These are phyloP conservation scores for Penicillium chermesinum DNA, from an alignment of 495 filamentous ascomycete species.

Conservation along the genomic window DNA sequence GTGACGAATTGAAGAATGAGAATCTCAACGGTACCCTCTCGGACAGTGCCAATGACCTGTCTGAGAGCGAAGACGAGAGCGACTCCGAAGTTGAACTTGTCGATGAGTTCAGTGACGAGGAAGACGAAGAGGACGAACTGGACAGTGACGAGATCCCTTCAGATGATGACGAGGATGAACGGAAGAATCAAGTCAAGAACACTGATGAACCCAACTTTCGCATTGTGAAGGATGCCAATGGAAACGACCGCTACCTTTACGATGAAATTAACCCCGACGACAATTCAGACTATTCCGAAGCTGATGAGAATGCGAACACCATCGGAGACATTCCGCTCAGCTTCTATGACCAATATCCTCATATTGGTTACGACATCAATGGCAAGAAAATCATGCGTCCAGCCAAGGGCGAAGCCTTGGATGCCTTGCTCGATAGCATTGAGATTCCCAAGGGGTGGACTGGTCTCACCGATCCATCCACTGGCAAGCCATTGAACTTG, in stretches of 20 bases:
- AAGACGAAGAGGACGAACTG: conserved; percentile 40
- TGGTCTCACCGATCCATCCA: conserved; percentile 85
- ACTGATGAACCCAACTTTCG: conserved; percentile 37
- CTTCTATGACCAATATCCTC: conserved; percentile 96
- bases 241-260: conserved; percentile 71
- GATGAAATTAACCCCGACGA: conserved; percentile 91
- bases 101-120: conserved; percentile 43
- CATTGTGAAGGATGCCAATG: conserved; percentile 62
- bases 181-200: conserved; percentile 13
- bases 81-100: conserved; percentile 44
- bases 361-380: conserved; percentile 98
- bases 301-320: conserved; percentile 73
- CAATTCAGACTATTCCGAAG: conserved; percentile 90
- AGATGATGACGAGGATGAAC: conserved; percentile 29
- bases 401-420: conserved; percentile 87
- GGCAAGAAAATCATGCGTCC: conserved; percentile 96
- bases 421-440: conserved; percentile 91
- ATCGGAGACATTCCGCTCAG: conserved; percentile 91
- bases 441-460: conserved; percentile 99
- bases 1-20: conserved; percentile 60
- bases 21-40: conserved; percentile 63
- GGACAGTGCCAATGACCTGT: conserved; percentile 49
- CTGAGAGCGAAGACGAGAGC: conserved; percentile 37
- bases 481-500: conserved; percentile 84
- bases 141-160: conserved; percentile 51